A percentile compares a stretch with the other conserved stretches of the same genome.
Conservation (phyloP, 805 yeast species). For the Tetrapisispora arboricola region DNA sequence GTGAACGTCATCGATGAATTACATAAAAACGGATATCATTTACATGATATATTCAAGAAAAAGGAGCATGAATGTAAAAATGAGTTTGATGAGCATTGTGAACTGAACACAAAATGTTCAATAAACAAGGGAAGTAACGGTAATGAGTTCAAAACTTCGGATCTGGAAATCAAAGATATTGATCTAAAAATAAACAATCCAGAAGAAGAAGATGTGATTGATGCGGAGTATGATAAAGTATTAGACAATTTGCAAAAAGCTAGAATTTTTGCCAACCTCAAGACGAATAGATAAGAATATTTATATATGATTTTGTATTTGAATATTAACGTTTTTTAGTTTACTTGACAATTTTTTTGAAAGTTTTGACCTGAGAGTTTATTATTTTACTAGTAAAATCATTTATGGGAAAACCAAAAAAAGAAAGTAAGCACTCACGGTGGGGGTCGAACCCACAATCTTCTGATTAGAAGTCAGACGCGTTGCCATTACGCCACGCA, state of each 20-base stretch:
- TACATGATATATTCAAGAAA: constrained; percentile 27
- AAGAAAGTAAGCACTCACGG: constrained; percentile 31
- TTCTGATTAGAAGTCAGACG: constrained; percentile 43
- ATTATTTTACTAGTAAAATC: too few relatives aligned
- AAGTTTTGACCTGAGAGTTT: too few relatives aligned
- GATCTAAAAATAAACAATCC: background rate
- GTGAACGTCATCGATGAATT: constrained; percentile 29
- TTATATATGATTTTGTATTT: background rate
- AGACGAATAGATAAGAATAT: background rate
- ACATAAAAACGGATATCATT: constrained; percentile 30
- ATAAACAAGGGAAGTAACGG: too few relatives aligned
- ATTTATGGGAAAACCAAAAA: background rate
- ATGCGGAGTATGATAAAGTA: constrained; percentile 34
- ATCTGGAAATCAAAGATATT: background rate
- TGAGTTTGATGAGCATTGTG: constrained; percentile 3
- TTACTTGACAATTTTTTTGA: too few relatives aligned
- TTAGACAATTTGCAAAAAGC: constrained; percentile 31
- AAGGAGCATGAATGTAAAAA: background rate
- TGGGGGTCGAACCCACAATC: constrained; percentile 44
- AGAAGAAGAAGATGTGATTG: constrained; percentile 24
- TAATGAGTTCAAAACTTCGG: too few relatives aligned
- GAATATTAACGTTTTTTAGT: too few relatives aligned
- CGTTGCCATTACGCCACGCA: constrained; percentile 44
- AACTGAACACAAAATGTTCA: background rate
- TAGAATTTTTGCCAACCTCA: constrained; percentile 9